Evolutionary conservation across 2,329 filamentous ascomycete species (phyloP).

Genomic region (Cephalotrichum gorgonifer): DNA sequence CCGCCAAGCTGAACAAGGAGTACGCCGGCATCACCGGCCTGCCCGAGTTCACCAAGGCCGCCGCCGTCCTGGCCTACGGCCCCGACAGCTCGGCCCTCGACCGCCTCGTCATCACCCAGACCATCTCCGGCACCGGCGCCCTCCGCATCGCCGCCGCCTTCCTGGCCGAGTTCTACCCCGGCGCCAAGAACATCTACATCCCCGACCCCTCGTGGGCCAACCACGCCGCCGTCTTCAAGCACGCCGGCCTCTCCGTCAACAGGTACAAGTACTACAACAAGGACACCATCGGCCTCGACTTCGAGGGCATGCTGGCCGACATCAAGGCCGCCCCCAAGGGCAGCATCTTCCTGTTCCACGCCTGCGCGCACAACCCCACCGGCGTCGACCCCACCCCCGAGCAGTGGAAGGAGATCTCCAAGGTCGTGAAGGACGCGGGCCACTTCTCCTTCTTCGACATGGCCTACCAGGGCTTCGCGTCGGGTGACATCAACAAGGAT

Average conservation of each 20-base stretch:
- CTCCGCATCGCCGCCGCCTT: conserved; percentile 92
- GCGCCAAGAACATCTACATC: conserved; percentile 92
- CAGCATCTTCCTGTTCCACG: conserved; percentile 89
- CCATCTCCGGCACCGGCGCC: conserved; percentile 95
- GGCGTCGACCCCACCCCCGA: conserved; percentile 86
- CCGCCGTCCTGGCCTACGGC: conserved; percentile 85
- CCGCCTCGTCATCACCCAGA: conserved; percentile 86
- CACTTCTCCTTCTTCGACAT: conserved; percentile 99
- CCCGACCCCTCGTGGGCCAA: conserved; percentile 96
- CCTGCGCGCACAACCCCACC: conserved; percentile 96
- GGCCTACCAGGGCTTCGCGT: conserved; percentile 98
- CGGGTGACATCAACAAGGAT: conserved; percentile 82
- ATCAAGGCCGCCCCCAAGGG: conserved; percentile 79
- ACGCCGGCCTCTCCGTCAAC: conserved; percentile 81
- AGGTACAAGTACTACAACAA: conserved; percentile 99
- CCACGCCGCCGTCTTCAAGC: conserved; percentile 92
- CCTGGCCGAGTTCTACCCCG: conserved; percentile 82
- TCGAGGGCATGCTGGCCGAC: conserved; percentile 83
- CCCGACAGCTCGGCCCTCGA: conserved; percentile 64
- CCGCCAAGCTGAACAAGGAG: conserved; percentile 80
- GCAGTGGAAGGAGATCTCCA: conserved; percentile 88
- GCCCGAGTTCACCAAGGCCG: conserved; percentile 85
- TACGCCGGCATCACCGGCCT: conserved; percentile 97
- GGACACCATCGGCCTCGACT: conserved; percentile 95
- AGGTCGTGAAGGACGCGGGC: conserved; percentile 71